phyloP scores from a whole-genome alignment of 2,329 filamentous ascomycete species.

The Fusarium zealandicum region DNA sequence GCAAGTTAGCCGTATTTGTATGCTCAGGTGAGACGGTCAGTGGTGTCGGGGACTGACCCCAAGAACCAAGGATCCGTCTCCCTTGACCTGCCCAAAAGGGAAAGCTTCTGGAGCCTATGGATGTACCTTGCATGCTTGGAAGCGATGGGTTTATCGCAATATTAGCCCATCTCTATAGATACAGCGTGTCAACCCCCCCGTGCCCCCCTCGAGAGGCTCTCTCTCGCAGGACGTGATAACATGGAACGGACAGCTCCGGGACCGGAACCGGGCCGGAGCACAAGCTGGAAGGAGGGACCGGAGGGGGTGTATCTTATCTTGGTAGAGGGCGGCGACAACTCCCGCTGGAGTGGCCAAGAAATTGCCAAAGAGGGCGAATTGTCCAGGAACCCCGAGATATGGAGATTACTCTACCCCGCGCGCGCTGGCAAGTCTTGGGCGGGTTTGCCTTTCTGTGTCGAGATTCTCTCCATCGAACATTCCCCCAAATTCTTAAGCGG shows the following conservation, averaged over 20 bases:
- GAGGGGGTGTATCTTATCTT: too few species aligned
- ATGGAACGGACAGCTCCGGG: slow-evolving; percentile 28
- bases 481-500: not conserved
- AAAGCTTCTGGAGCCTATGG: slow-evolving; percentile 25
- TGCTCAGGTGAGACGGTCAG: not conserved
- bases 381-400: slow-evolving; percentile 14
- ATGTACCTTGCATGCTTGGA: slow-evolving; percentile 5
- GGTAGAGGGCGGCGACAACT: not conserved
- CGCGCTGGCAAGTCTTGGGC: slow-evolving; percentile 2
- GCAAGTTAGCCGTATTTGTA: not conserved
- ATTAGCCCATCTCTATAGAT: slow-evolving; percentile 8
- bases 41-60: not conserved
- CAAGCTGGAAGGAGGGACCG: not conserved
- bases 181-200: not conserved
- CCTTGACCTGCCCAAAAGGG: slow-evolving; percentile 31
- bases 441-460: too few species aligned
- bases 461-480: not conserved
- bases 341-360: slow-evolving; percentile 1
- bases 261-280: slow-evolving; percentile 38
- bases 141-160: not conserved
- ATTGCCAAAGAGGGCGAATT: slow-evolving; percentile 12
- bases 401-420: slow-evolving; percentile 16
- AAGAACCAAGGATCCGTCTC: slow-evolving; percentile 9
- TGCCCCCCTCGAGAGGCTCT: not conserved
- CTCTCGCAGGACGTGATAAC: slow-evolving; percentile 9